phyloP scores from a whole-genome alignment of 179 eudicot genomes.

The Camellia oleifera region DNA sequence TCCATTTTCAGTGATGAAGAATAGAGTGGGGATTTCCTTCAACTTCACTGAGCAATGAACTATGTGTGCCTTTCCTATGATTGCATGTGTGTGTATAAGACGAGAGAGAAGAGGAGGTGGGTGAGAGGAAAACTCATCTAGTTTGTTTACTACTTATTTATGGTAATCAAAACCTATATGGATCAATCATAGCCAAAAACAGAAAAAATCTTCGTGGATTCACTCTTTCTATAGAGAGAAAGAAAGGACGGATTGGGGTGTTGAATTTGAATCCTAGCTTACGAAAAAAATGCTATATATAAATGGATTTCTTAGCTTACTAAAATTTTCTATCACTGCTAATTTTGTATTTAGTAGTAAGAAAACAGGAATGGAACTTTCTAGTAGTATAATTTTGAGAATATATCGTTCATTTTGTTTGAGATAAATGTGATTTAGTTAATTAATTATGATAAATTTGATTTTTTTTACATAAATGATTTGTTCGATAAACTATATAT shows the following conservation, averaged over 20 bases:
- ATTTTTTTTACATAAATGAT: no score
- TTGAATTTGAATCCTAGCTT: no score
- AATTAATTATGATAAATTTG: no score
- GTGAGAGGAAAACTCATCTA: background rate
- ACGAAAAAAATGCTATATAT: no score
- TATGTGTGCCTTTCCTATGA: background rate
- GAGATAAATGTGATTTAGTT: no score
- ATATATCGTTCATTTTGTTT: no score
- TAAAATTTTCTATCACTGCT: no score
- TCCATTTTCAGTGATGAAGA: slow-evolving; percentile 8
- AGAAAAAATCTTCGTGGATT: background rate
- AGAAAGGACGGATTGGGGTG: background rate
- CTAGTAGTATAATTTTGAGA: no score
- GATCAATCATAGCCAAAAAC: background rate
- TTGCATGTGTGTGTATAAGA: background rate
- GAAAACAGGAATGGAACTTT: no score
- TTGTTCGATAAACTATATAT: no score
- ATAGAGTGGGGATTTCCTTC: background rate
- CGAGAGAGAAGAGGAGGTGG: background rate
- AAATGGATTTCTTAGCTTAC: no score
- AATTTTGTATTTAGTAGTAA: no score
- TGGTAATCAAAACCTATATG: background rate
- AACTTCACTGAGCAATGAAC: background rate
- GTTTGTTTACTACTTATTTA: background rate
- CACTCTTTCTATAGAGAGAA: background rate